Base-by-base conservation (phyloP, 2,329 filamentous ascomycete species). In the Monosporascus sp. region DNA sequence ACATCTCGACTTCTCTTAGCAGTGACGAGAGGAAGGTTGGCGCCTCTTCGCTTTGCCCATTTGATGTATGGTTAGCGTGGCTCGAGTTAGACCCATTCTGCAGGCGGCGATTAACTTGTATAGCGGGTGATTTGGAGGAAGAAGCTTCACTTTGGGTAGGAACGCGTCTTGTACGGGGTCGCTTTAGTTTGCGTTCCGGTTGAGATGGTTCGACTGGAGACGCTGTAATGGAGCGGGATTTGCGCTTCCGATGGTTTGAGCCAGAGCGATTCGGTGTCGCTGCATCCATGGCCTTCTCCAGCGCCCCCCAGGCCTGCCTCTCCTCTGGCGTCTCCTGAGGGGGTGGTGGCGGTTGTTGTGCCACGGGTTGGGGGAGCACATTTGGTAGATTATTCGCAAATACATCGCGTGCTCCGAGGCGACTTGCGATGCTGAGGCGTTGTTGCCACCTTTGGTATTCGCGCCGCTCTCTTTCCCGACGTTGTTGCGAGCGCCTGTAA, bases 21-120 rank as follows among this genome's bases (percentile, higher is more conserved):
- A 97, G 76, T 1, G 91, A 93, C 24, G 91, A 90, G 7, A 97
- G 78, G 66, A 97, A 93, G 6, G 90, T 92, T 7, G 91, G 89
- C 7, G 80, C 82, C 27, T 76, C 79, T 40, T 75, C 68, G 51
- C 61, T 59, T 63, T 56, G 65, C 68, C 61, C 63, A 65, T 58
- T 62, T 64, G 62, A 59, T 61, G 65, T 53, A 55, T 41, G 55
- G 22, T 54, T 49, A 40, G 40, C 22, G 52, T 52, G 37, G 55
- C 50, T 51, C 27, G 53, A 49, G 34, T 51, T 48, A 20, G 55
- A 20, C 7, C 47, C 56, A n/a, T 46, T 50, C 5, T 50, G 44
- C 52, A 56, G 37, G 59, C 53, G 59, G 49, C 59, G 58, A 58
- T 50, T 56, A 50, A 59, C 59, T 26, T 47, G 52, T 37, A 53